Conservation (phyloP, 176 grass and related monocot genomes). For the Eragrostis curvula region DNA sequence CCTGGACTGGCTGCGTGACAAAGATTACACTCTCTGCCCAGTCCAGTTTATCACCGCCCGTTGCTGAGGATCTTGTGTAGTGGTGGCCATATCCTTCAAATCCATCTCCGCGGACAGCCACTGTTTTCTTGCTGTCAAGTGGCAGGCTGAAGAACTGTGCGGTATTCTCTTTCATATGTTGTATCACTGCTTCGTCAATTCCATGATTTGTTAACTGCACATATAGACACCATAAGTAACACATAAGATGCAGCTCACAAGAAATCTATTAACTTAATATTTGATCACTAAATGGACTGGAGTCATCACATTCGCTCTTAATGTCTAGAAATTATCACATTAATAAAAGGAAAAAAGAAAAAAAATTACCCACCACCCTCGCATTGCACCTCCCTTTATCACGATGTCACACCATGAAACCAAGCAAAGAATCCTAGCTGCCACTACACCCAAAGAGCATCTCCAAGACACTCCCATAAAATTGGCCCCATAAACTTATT, state of each 20-base stretch:
- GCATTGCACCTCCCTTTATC: too few relatives aligned
- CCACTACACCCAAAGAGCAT: too few relatives aligned
- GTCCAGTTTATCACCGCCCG: neutral
- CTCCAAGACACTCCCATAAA: too few relatives aligned
- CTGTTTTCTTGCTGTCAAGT: neutral
- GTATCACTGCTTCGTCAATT: neutral
- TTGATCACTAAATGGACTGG: too few relatives aligned
- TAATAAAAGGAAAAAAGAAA: too few relatives aligned
- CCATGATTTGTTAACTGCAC: slow-evolving; percentile 23
- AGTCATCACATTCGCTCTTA: too few relatives aligned
- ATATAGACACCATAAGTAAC: neutral
- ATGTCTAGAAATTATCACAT: too few relatives aligned
- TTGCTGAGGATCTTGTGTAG: neutral
- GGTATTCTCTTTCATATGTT: neutral
- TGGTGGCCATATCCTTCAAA: slow-evolving; percentile 34
- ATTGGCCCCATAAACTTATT: too few relatives aligned
- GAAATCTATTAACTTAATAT: too few relatives aligned
- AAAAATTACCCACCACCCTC: too few relatives aligned
- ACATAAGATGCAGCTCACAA: neutral
- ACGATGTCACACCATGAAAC: too few relatives aligned
- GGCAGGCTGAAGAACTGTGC: slow-evolving; percentile 21
- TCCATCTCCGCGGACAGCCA: neutral
- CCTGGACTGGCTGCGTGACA: neutral
- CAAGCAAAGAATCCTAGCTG: too few relatives aligned
- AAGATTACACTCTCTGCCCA: slow-evolving; percentile 31